A percentile compares a stretch with the other conserved stretches of the same genome.
Evolutionary conservation across 768 basidiomycete species (phyloP).

Genomic region (Lanmaoa pseudosensibilis): DNA sequence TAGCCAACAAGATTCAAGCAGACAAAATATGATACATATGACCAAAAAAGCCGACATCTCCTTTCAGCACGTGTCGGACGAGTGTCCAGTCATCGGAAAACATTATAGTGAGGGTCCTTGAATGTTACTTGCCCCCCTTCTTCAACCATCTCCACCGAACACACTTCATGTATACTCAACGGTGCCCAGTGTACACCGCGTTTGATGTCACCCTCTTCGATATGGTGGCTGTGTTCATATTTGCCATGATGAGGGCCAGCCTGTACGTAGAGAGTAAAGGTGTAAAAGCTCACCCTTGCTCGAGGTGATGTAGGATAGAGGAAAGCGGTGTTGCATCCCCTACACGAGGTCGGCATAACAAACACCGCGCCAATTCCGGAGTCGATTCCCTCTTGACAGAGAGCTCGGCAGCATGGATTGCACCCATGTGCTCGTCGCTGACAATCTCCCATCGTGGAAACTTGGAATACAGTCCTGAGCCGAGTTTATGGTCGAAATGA

Average conservation of each 20-base stretch:
- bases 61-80: no score
- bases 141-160: not conserved
- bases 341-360: not conserved
- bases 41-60: no score
- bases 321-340: not conserved
- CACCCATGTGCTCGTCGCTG: not conserved
- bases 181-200: not conserved
- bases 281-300: not conserved
- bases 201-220: not conserved
- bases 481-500: not conserved
- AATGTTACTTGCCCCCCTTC: not conserved
- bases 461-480: no score
- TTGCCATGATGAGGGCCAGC: not conserved
- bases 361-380: not conserved
- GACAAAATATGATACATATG: no score
- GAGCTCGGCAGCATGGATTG: not conserved
- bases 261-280: not conserved
- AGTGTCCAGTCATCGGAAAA: not conserved
- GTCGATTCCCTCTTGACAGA: not conserved
- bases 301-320: not conserved
- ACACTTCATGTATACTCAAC: not conserved
- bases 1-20: no score
- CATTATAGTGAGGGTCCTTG: no score
- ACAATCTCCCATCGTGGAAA: conserved; percentile 1
- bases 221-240: not conserved